Conservation (phyloP, 2,329 filamentous ascomycete genomes). For the Calonectria multiphialidica region DNA sequence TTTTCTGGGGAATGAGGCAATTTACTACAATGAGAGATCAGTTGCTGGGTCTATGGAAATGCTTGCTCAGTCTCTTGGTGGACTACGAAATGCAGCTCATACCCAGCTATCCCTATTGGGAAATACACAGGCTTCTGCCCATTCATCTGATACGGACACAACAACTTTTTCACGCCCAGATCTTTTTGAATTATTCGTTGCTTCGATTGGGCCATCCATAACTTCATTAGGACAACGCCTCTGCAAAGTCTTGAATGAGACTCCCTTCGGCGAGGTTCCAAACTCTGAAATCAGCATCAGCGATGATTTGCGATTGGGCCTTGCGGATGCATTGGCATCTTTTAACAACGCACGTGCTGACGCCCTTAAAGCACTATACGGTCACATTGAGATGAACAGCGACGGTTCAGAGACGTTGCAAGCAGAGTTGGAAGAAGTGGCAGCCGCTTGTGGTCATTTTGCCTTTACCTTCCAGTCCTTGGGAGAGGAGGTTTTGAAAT, state of each 20-base stretch:
- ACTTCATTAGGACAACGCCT: constrained; percentile 25
- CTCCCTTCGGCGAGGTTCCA: constrained; percentile 45
- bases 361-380: constrained; percentile 84
- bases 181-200: constrained; percentile 32
- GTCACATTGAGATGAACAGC: constrained; percentile 74
- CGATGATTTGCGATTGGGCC: constrained; percentile 85
- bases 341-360: constrained; percentile 94
- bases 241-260: constrained; percentile 37
- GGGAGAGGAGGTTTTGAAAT: constrained; percentile 86
- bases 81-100: constrained; percentile 86
- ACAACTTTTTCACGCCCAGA: constrained; percentile 19
- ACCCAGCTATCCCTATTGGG: constrained; percentile 77
- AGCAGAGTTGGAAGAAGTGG: constrained; percentile 92
- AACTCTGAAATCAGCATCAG: constrained; percentile 66
- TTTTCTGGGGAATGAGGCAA: constrained; percentile 80
- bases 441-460: constrained; percentile 95
- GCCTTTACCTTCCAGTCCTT: constrained; percentile 92
- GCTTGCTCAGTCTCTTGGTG: constrained; percentile 89
- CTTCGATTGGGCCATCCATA: constrained; percentile 33
- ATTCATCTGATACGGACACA: neutral
- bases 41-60: constrained; percentile 88
- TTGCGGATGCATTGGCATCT: constrained; percentile 87
- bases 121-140: neutral
- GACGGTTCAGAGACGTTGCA: constrained; percentile 70
- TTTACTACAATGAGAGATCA: constrained; percentile 82